Base-by-base conservation (phyloP, 164 flowering plant genomes). In the Vitis rotundifolia region DNA sequence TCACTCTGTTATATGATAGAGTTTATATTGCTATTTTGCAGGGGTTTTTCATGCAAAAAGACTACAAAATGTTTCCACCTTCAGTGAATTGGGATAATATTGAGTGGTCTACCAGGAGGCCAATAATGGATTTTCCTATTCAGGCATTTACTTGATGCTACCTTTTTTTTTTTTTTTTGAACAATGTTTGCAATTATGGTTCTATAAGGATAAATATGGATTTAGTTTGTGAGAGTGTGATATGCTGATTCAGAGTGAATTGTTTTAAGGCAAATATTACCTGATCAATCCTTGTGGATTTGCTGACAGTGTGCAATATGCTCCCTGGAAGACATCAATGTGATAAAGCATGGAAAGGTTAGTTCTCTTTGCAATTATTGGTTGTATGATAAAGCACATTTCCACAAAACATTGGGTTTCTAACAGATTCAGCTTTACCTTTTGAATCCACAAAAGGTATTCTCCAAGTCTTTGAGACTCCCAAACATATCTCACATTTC, bases 1-100 rank as follows among this genome's bases (percentile, higher is more conserved):
- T 63, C 19, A 18, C 11, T 47, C n/a, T 62, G n/a, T 19, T 18
- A 16, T 49, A 28, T 47, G 6, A 18, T 16, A 15, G 22, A 26
- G 52, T 19, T 58, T 68, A 12, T 55, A 13, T 71, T 75, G 59
- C 65, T 68, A 11, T 18, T 19, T 49, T 75, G 66, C 79, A 95
- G 99, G 99, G 99, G 13, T 95, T 95, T 85, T 95, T 95, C 75
- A 95, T 95, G 99, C 97, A 93, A 85, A 95, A 82, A 78, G 99
- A 95, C 81, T 95, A 95, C 79, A 95, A 95, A 79, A 95, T 91
- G 93, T 95, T 95, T 81, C 99, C 99, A 19, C 99, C 99, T 71
- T 73, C 97, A 16, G 98, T 95, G 58, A 71, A 95, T 71, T 95
- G 99, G 99, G 92, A 93, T 19, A 95, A 95, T 61, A 95, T 95